Evolutionary conservation across 768 basidiomycete species (phyloP).

Genomic region (Amanita phalloides): DNA sequence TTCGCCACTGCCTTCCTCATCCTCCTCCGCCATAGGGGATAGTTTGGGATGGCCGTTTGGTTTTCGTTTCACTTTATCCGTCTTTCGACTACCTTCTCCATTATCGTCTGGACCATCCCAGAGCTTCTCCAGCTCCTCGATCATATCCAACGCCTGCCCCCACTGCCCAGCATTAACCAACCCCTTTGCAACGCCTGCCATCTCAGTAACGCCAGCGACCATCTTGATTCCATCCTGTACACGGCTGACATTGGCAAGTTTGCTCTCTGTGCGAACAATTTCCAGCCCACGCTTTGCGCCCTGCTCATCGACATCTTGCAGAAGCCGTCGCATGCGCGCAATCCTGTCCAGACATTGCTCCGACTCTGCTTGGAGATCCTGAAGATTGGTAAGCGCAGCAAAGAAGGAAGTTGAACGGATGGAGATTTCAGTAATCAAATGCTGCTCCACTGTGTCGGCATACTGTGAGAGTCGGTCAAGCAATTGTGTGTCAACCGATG

Average conservation of each 20-base stretch:
- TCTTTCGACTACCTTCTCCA: not conserved
- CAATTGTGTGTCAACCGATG: slow-evolving; percentile 29
- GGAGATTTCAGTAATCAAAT: slow-evolving; percentile 88
- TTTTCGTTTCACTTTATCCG: not conserved
- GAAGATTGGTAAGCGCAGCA: slow-evolving; percentile 87
- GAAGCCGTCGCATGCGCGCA: slow-evolving; percentile 52
- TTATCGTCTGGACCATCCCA: slow-evolving; percentile 26
- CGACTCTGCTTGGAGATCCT: slow-evolving; percentile 86
- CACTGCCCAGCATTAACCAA: slow-evolving; percentile 83
- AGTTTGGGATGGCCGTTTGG: slow-evolving; percentile 11
- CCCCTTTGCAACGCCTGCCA: slow-evolving; percentile 57
- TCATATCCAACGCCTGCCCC: slow-evolving; percentile 70
- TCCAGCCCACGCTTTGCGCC: slow-evolving; percentile 74
- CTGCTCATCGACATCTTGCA: slow-evolving; percentile 67
- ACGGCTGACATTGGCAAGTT: slow-evolving; percentile 45
- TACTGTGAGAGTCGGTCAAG: slow-evolving; percentile 88
- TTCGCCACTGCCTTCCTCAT: slow-evolving; percentile 9
- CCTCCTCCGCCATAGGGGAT: slow-evolving; percentile 28
- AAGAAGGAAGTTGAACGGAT: slow-evolving; percentile 91
- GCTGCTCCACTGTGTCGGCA: slow-evolving; percentile 89
- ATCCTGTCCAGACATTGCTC: slow-evolving; percentile 74
- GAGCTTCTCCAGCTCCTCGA: slow-evolving; percentile 55
- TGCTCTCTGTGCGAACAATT: slow-evolving; percentile 54
- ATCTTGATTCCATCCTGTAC: slow-evolving; percentile 55
- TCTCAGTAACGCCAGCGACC: slow-evolving; percentile 66